Evolutionary conservation across 208 protist genomes (phyloP).

Genomic region (Leishmania guyanensis): DNA sequence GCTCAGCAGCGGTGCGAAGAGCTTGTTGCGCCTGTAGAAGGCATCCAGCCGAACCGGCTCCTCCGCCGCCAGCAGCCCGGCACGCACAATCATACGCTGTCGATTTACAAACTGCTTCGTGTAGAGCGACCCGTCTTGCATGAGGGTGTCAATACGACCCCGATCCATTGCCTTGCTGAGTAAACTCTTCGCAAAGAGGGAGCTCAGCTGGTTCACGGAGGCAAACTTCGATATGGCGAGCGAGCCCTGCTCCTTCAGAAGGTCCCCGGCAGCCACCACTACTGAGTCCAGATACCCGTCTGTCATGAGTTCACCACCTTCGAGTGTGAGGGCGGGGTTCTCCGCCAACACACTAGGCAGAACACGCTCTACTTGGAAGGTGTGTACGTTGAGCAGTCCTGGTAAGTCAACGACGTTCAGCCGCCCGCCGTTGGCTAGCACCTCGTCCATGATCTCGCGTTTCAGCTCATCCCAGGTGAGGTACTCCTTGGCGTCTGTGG

Average conservation of each 20-base stretch:
- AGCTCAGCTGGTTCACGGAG: conserved; percentile 63
- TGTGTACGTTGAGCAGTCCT: conserved; percentile 68
- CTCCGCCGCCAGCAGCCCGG: conserved; percentile 63
- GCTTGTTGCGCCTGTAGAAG: conserved; percentile 56
- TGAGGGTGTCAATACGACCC: conserved; percentile 41
- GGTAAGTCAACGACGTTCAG: conserved; percentile 80
- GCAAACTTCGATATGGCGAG: conserved; percentile 65
- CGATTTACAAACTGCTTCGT: conserved; percentile 68
- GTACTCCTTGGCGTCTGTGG: conserved; percentile 83
- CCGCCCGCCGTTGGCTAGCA: conserved; percentile 66
- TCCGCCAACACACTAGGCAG: conserved; percentile 66
- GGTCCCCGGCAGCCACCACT: conserved; percentile 48
- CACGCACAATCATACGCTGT: conserved; percentile 65
- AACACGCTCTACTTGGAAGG: conserved; percentile 67
- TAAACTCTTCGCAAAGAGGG: conserved; percentile 54
- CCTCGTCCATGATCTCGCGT: conserved; percentile 79
- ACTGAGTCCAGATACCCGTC: conserved; percentile 60
- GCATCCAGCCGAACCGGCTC: conserved; percentile 57
- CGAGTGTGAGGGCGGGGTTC: conserved; percentile 45
- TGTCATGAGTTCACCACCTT: conserved; percentile 73
- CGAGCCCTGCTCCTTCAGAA: conserved; percentile 67
- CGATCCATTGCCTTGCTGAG: conserved; percentile 48
- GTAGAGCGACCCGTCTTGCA: conserved; percentile 63
- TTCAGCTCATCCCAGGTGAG: conserved; percentile 81
- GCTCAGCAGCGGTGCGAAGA: conserved; percentile 58